Evolutionary conservation across 73 alveolate genomes (phyloP).

Genomic region (Tetrahymena elliotti): DNA sequence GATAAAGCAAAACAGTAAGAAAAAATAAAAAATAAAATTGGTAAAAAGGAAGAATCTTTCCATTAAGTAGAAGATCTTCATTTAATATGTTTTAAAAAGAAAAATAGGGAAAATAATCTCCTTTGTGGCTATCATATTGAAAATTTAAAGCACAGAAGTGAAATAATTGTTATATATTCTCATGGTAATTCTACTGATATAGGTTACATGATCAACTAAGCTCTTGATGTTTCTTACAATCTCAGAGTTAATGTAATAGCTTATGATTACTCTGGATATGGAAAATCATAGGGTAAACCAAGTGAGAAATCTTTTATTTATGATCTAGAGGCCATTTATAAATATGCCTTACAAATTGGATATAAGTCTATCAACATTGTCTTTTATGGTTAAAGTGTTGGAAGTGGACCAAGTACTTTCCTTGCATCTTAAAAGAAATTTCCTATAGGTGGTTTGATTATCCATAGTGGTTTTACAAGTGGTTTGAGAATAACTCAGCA

Average conservation of each 20-base stretch:
- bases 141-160: background rate
- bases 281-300: slow-evolving; percentile 57
- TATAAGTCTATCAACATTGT: slow-evolving; percentile 11
- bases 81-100: background rate
- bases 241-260: slow-evolving; percentile 32
- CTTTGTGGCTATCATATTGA: background rate
- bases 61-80: background rate
- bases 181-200: slow-evolving; percentile 66
- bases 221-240: slow-evolving; percentile 27
- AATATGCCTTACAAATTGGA: slow-evolving; percentile 7
- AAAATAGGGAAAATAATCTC: background rate
- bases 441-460: slow-evolving; percentile 26
- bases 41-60: background rate
- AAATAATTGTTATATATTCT: slow-evolving; percentile 43
- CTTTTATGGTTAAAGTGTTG: slow-evolving; percentile 29
- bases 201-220: slow-evolving; percentile 44
- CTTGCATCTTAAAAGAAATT: slow-evolving; percentile 14
- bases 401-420: slow-evolving; percentile 40
- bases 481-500: slow-evolving; percentile 7
- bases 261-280: slow-evolving; percentile 64
- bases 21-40: background rate
- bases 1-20: background rate
- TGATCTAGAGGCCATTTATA: slow-evolving; percentile 51
- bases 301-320: slow-evolving; percentile 29
- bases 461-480: slow-evolving; percentile 39